A percentile compares a stretch with the other conserved stretches of the same genome.
Conservation (phyloP, 345 rosid genomes). For the Hibiscus tridactylites region DNA sequence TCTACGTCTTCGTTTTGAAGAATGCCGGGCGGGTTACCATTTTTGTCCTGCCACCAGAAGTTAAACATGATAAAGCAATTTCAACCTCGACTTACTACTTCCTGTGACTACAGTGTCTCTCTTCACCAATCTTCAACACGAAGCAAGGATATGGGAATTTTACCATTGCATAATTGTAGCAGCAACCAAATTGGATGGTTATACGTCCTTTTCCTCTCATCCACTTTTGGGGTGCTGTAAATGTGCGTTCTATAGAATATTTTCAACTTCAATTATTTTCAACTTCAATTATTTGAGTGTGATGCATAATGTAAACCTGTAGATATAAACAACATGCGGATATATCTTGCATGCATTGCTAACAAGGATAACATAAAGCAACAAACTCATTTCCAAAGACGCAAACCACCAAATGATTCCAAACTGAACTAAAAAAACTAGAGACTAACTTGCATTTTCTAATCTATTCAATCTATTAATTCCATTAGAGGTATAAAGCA, state of each 20-base stretch:
- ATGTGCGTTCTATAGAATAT: constrained; percentile 50
- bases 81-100: background rate
- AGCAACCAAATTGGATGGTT: constrained; percentile 87
- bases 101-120: background rate
- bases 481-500: background rate
- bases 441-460: no score
- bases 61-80: background rate
- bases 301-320: background rate
- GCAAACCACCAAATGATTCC: no score
- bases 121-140: background rate
- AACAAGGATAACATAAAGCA: no score
- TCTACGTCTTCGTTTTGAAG: constrained; percentile 51
- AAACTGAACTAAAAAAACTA: no score
- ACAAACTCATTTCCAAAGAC: no score
- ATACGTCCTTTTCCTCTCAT: constrained; percentile 91
- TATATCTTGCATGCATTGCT: background rate
- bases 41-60: constrained; percentile 51
- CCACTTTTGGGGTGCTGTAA: constrained; percentile 74
- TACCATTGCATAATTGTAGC: constrained; percentile 77
- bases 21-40: constrained; percentile 82
- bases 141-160: constrained; percentile 11
- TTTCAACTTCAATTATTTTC: background rate
- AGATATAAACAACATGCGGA: background rate
- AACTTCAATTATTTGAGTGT: background rate
- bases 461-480: background rate